Evolutionary conservation across 2,329 filamentous ascomycete species (phyloP).

Genomic region (Onygena corvina): DNA sequence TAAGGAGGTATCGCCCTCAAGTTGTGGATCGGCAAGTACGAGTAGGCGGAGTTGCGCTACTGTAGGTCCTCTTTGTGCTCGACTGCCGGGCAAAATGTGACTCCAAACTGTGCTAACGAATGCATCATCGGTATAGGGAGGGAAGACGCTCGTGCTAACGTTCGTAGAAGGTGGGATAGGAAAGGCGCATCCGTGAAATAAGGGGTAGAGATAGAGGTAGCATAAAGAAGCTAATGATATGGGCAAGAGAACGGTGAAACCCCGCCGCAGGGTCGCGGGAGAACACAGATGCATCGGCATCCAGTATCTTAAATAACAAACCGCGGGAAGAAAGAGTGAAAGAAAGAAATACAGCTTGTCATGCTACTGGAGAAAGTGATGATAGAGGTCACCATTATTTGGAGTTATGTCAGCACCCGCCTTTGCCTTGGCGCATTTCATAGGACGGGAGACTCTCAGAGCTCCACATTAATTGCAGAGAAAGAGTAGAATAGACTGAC

Average conservation of each 20-base stretch:
- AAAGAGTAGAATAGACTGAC: too few relatives aligned
- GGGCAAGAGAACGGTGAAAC: conserved; percentile 45
- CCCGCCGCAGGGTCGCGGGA: conserved; percentile 35
- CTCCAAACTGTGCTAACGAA: conserved; percentile 29
- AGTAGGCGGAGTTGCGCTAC: conserved; percentile 72
- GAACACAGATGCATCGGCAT: conserved; percentile 36
- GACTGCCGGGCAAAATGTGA: conserved; percentile 22
- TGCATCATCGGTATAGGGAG: conserved; percentile 16
- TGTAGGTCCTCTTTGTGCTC: conserved; percentile 13
- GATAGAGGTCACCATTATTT: not conserved
- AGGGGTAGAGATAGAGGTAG: conserved; percentile 80
- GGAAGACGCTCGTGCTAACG: not conserved
- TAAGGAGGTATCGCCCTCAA: conserved; percentile 83
- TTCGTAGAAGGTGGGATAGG: conserved; percentile 32
- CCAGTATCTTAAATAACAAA: not conserved
- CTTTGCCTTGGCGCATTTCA: not conserved
- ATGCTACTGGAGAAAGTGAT: not conserved
- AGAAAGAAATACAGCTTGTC: not conserved
- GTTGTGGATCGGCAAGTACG: conserved; percentile 78
- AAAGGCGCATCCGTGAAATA: conserved; percentile 70
- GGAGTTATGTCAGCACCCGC: not conserved
- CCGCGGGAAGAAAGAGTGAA: not conserved
- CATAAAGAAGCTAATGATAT: conserved; percentile 57
- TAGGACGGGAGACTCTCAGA: too few relatives aligned
- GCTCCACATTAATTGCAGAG: too few relatives aligned